Conservation (phyloP, 2,329 filamentous ascomycete genomes). For the Beauveria scarabaeidicola region DNA sequence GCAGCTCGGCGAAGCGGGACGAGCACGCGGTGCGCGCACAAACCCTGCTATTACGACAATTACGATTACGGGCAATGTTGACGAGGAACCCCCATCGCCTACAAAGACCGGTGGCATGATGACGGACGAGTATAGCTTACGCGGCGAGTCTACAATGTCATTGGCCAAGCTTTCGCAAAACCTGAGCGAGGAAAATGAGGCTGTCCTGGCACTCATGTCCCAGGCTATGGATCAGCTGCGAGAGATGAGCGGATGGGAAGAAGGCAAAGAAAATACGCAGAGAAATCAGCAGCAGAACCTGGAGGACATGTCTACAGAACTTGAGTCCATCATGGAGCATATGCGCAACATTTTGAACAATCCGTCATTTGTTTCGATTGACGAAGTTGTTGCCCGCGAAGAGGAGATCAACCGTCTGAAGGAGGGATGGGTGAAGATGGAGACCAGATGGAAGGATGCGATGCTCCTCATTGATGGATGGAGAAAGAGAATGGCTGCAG, state of each 20-base stretch:
- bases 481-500: slow-evolving; percentile 70
- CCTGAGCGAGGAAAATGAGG: slow-evolving; percentile 87
- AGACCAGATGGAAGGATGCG: slow-evolving; percentile 80
- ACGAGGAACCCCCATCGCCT: slow-evolving; percentile 33
- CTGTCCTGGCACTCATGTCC: slow-evolving; percentile 62
- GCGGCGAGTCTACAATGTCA: slow-evolving; percentile 84
- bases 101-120: slow-evolving; percentile 16
- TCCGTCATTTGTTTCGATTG: slow-evolving; percentile 89
- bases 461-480: slow-evolving; percentile 87
- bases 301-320: slow-evolving; percentile 63
- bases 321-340: slow-evolving; percentile 71
- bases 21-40: slow-evolving; percentile 49
- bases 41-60: slow-evolving; percentile 49
- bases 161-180: slow-evolving; percentile 74
- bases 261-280: slow-evolving; percentile 26
- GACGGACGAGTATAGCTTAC: slow-evolving; percentile 56
- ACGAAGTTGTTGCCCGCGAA: slow-evolving; percentile 88
- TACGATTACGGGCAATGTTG: slow-evolving; percentile 45
- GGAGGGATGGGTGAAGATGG: slow-evolving; percentile 89
- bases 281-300: slow-evolving; percentile 31
- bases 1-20: slow-evolving; percentile 65
- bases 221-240: slow-evolving; percentile 64
- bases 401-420: slow-evolving; percentile 79
- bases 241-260: slow-evolving; percentile 53
- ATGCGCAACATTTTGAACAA: slow-evolving; percentile 82